Evolutionary conservation across 2,329 filamentous ascomycete species (phyloP).

Genomic region (Aspergillus piperis): DNA sequence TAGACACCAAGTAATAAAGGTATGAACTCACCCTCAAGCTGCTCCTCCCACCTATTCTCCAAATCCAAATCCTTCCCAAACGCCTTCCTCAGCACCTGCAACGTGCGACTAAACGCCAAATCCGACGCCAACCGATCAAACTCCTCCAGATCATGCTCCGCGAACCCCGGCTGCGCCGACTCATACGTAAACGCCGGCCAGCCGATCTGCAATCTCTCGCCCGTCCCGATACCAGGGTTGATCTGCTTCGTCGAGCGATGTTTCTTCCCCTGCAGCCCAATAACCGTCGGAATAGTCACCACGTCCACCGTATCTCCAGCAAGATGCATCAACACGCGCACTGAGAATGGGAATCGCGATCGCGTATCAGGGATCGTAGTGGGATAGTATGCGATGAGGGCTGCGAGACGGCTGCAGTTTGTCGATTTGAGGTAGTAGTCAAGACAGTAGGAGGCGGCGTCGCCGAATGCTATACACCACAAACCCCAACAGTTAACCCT

Average conservation of each 20-base stretch:
- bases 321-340: slow-evolving; percentile 60
- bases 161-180: slow-evolving; percentile 64
- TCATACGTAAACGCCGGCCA: slow-evolving; percentile 55
- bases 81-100: slow-evolving; percentile 61
- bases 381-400: slow-evolving; percentile 66
- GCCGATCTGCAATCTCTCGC: slow-evolving; percentile 41
- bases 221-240: slow-evolving; percentile 54
- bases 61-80: slow-evolving; percentile 51
- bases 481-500: no score
- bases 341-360: slow-evolving; percentile 34
- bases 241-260: slow-evolving; percentile 52
- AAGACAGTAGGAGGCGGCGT: slow-evolving; percentile 61
- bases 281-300: slow-evolving; percentile 49
- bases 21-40: slow-evolving; percentile 35
- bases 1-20: no score
- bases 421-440: slow-evolving; percentile 59
- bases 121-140: slow-evolving; percentile 65
- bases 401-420: slow-evolving; percentile 55
- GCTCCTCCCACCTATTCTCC: slow-evolving; percentile 39
- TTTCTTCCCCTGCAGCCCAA: slow-evolving; percentile 56
- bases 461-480: slow-evolving; percentile 56
- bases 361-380: slow-evolving; percentile 56
- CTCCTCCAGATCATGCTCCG: slow-evolving; percentile 68
- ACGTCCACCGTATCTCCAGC: slow-evolving; percentile 54
- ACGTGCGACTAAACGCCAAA: slow-evolving; percentile 68